Evolutionary conservation across 1,139 yeast genomes (phyloP).

Genomic region (Blastobotrys petasosporus): DNA sequence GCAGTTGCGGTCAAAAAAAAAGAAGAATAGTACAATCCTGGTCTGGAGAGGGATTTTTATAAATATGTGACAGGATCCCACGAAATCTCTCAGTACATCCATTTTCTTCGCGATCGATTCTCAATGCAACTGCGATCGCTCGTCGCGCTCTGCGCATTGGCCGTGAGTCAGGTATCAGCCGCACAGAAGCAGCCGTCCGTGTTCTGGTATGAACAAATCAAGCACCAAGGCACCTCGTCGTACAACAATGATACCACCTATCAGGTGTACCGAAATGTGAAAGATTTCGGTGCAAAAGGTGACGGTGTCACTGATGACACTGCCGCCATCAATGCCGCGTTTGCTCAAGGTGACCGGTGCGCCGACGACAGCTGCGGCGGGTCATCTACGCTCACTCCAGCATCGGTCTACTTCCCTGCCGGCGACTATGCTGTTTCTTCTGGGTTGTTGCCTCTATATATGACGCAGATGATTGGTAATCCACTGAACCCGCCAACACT

Average conservation of each 20-base stretch:
- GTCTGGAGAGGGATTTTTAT: too few relatives aligned
- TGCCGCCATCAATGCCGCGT: conserved; percentile 14
- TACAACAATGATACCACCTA: conserved; percentile 10
- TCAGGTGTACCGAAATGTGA: conserved; percentile 14
- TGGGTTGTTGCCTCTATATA: conserved; percentile 9
- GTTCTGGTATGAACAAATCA: conserved; percentile 10
- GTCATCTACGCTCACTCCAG: conserved; percentile 14
- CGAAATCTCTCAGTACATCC: too few relatives aligned
- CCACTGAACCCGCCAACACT: conserved; percentile 9
- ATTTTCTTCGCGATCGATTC: too few relatives aligned
- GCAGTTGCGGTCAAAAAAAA: too few relatives aligned
- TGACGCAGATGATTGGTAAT: conserved; percentile 13
- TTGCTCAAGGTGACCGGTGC: conserved; percentile 1
- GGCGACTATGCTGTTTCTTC: conserved; percentile 12
- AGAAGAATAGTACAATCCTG: too few relatives aligned
- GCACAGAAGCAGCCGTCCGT: conserved; percentile 17
- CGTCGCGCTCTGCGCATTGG: too few relatives aligned
- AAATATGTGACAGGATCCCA: too few relatives aligned
- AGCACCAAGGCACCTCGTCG: conserved; percentile 12
- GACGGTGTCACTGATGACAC: conserved; percentile 9
- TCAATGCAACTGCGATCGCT: too few relatives aligned
- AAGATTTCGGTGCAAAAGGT: conserved; percentile 5
- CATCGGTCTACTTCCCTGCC: conserved; percentile 14
- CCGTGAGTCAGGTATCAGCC: too few relatives aligned
- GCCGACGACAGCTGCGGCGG: conserved; percentile 6